Base-by-base conservation (phyloP, 306 rosid genomes). In the Inga oerstediana region DNA sequence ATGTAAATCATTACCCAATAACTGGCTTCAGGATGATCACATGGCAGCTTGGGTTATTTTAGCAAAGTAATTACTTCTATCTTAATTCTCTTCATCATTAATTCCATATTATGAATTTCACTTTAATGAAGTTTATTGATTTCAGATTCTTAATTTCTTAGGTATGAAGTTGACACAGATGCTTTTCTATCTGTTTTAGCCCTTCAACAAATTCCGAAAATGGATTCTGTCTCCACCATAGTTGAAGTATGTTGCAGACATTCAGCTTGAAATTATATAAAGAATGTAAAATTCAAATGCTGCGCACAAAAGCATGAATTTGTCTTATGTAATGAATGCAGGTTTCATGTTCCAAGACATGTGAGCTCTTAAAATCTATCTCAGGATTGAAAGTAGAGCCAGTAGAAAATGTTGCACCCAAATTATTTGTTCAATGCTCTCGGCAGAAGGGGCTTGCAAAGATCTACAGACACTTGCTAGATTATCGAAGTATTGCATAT, bases 81-180 rank as follows among this genome's bases (percentile, higher is more conserved):
- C 44, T 67, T 45, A 62, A 56, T 81, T 61, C 49, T 41, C 20
- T 73, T 61, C 59, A 52, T 62, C 67, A 70, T 3, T 52, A 52
- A 52, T 52, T 49, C 52, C 19, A 45, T 37, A n/a, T 80, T 27
- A 79, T 56, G 61, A 64, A 79, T 75, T 64, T 77, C 81, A 46
- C 83, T 74, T 74, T 69, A n/a, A 52, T n/a, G 8, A 87, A 83
- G 73, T 80, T 74, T 68, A 81, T 78, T 91, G 88, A 91, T 86
- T 81, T 80, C 78, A 71, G 65, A 86, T 88, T 80, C 67, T 88
- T 78, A 64, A 69, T 74, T 77, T 83, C 44, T 75, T 87, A 96
- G 99, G 97, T 91, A 88, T 86, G 99, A 96, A 79, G 91, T 96
- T 90, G 99, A 96, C 80, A 96, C 99, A 16, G 99, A 96, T 90